phyloP scores from a whole-genome alignment of 345 rosid genomes.

The Arabidopsis thaliana region DNA sequence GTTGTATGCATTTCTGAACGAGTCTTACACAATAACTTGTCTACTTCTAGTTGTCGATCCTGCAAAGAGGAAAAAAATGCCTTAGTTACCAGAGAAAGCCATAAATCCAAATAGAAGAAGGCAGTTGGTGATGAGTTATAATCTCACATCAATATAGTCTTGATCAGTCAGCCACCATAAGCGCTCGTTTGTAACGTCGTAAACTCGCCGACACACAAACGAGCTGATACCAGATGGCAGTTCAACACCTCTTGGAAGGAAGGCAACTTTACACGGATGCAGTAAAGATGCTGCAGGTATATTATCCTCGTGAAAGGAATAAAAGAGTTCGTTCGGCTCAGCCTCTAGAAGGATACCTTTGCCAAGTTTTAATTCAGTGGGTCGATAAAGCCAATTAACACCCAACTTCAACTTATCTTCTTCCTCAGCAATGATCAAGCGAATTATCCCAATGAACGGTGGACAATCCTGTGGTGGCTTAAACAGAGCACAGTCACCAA shows the following conservation, averaged over 20 bases:
- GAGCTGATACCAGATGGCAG: slow-evolving; percentile 82
- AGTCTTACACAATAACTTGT: slow-evolving; percentile 68
- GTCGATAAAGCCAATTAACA: slow-evolving; percentile 93
- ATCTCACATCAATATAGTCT: slow-evolving; percentile 83
- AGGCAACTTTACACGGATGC: slow-evolving; percentile 98
- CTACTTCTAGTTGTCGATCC: slow-evolving; percentile 85
- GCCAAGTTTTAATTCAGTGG: slow-evolving; percentile 85
- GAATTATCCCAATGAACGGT: slow-evolving; percentile 87
- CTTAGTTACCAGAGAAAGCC: neutral
- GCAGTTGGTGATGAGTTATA: neutral
- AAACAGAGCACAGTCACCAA: slow-evolving; percentile 95
- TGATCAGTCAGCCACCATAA: slow-evolving; percentile 98
- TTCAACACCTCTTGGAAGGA: slow-evolving; percentile 81
- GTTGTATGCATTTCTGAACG: slow-evolving; percentile 79
- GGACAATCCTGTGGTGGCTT: slow-evolving; percentile 82
- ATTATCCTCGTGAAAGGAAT: slow-evolving; percentile 96
- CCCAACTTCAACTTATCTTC: slow-evolving; percentile 62
- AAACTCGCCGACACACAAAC: slow-evolving; percentile 85
- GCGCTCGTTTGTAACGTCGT: slow-evolving; percentile 71
- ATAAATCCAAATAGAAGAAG: neutral
- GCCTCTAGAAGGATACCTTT: slow-evolving; percentile 82
- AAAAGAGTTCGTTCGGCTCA: slow-evolving; percentile 93
- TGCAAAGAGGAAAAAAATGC: slow-evolving; percentile 20
- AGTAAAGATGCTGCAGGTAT: slow-evolving; percentile 84
- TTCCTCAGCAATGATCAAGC: slow-evolving; percentile 54